Evolutionary conservation across 768 basidiomycete genomes (phyloP).

Genomic region (Cubamyces sp.): DNA sequence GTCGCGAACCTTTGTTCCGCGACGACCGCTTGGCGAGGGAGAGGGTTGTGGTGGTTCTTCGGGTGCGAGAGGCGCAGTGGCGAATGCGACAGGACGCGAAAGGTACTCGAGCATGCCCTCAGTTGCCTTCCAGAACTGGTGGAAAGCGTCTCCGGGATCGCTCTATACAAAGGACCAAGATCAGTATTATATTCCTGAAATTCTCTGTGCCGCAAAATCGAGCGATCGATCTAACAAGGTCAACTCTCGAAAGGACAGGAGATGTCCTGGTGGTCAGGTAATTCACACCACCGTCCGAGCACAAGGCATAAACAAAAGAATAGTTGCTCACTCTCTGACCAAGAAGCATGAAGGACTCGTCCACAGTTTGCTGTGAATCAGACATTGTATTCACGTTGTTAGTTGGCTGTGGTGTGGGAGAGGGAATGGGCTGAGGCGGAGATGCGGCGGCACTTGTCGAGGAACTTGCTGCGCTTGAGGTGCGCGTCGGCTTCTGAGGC

Average conservation of each 20-base stretch:
- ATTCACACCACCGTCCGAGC: too few relatives aligned
- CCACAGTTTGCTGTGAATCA: constrained; percentile 61
- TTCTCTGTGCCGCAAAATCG: background rate
- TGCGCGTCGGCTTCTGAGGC: constrained; percentile 59
- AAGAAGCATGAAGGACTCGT: constrained; percentile 89
- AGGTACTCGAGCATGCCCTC: constrained; percentile 86
- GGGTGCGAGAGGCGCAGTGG: constrained; percentile 71
- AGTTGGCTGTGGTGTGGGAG: constrained; percentile 48
- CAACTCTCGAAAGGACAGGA: too few relatives aligned
- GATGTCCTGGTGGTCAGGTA: too few relatives aligned
- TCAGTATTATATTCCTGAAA: background rate
- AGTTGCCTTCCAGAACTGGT: constrained; percentile 87
- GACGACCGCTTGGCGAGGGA: background rate
- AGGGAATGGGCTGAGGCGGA: constrained; percentile 37
- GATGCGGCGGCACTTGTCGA: constrained; percentile 24
- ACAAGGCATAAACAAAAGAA: constrained; percentile 1
- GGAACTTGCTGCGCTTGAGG: constrained; percentile 30
- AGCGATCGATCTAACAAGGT: background rate
- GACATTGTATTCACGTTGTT: constrained; percentile 49
- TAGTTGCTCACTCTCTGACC: constrained; percentile 58
- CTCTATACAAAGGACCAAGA: constrained; percentile 22
- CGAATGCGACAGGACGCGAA: constrained; percentile 82
- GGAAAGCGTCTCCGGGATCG: constrained; percentile 86
- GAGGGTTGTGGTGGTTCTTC: constrained; percentile 35
- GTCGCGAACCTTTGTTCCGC: constrained; percentile 44